These are phyloP conservation scores for Colletotrichum sp. DNA, from an alignment of 2,329 filamentous ascomycete species.

Conservation along the genomic window DNA sequence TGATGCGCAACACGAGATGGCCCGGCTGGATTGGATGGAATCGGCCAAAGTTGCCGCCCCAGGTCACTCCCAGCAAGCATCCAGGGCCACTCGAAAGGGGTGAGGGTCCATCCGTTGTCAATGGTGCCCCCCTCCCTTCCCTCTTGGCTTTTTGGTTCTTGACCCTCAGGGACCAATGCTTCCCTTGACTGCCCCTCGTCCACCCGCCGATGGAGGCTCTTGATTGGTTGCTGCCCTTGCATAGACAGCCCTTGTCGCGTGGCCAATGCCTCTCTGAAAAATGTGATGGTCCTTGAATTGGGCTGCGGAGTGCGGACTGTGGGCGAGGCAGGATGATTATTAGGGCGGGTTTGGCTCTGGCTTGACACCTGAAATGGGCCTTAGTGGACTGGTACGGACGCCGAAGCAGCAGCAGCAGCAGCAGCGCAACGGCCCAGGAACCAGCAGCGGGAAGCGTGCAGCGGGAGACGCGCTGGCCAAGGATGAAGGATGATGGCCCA, in stretches of 20 bases:
- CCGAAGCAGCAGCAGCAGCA: not conserved
- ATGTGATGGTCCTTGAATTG: not conserved
- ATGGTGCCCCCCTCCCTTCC: not conserved
- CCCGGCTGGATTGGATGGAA: not conserved
- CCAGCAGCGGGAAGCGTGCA: not conserved
- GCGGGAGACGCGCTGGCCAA: not conserved
- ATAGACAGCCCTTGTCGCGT: not conserved
- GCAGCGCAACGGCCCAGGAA: not conserved
- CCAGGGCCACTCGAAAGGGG: not conserved
- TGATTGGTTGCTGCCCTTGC: slow-evolving; percentile 16
- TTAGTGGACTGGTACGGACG: not conserved
- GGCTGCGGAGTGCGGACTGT: not conserved
- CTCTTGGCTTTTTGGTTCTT: not conserved
- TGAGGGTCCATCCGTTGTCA: not conserved
- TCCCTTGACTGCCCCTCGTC: not conserved
- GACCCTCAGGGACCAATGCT: not conserved
- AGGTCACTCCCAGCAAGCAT: not conserved
- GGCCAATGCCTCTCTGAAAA: slow-evolving; percentile 2
- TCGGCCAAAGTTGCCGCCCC: not conserved
- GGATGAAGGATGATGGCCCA: not conserved
- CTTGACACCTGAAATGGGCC: not conserved
- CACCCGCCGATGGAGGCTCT: not conserved
- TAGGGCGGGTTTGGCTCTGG: not conserved
- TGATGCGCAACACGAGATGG: not conserved
- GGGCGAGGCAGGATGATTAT: not conserved